Evolutionary conservation across 2,329 filamentous ascomycete species (phyloP), one percentile per base, ranked within the genome.

Genomic region (Colletotrichum noveboracense): DNA sequence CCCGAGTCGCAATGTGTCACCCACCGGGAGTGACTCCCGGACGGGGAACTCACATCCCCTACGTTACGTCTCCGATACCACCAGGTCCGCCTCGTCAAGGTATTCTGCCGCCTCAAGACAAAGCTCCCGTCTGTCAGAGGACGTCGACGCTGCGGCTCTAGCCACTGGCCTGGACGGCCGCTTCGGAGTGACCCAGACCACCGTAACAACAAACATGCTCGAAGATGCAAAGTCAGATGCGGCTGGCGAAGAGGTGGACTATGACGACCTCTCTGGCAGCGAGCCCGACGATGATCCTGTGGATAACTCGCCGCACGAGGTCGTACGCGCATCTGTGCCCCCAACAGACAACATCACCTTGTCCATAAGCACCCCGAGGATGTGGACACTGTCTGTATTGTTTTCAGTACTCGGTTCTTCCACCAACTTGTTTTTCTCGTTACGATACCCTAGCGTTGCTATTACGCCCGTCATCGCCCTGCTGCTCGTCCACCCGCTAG

Each of bases 381-480:
- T 97, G 95, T 97, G 95, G 95, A 89, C 89, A 36, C 84, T 97
- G 21, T 95, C 94, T n/a, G 89, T 95, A 43, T 82, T 97, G 12
- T 97, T 97, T 83, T 93, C 95, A 10, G 89, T 97, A 48, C 90
- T 96, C 52, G 95, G 95, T 76, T 96, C 95, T 62, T 94, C 94
- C 3, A 95, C 94, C 43, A 97, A 97, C 83, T 87, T 97, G 55
- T 97, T 97, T 86, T 98, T 97, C 87, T 96, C 95, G 43, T 88
- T 97, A 82, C 91, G 95, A 90, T 97, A 97, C 88, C 95, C 95
- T 32, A 97, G 95, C 83, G 95, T 97, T 83, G 94, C 94, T 76
- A 96, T 97, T 81, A 96, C 95, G 26, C 95, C 95, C 52, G 94
- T 98, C 78, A 97, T 98, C 86, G 95, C 95, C 34, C 89, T 97